phyloP scores from a whole-genome alignment of 73 alveolate genomes.

The Paramecium tetraurelia region DNA sequence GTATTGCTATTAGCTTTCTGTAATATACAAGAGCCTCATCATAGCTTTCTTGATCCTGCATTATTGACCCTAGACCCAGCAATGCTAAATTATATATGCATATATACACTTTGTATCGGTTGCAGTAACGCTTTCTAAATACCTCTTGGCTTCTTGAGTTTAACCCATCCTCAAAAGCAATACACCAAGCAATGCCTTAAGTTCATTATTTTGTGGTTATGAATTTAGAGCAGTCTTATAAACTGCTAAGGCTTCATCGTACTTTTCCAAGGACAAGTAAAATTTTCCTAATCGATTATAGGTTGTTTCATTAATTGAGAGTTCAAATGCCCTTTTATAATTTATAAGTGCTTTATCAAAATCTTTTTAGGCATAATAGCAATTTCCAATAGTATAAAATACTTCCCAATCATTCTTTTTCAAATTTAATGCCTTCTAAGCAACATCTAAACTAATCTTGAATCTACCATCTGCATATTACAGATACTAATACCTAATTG shows the following conservation, averaged over 20 bases:
- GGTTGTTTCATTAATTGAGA: conserved; percentile 67
- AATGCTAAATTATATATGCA: conserved; percentile 39
- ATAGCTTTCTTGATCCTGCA: conserved; percentile 49
- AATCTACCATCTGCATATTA: conserved; percentile 77
- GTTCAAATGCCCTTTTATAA: conserved; percentile 64
- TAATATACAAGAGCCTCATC: conserved; percentile 66
- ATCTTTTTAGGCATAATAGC: conserved; percentile 69
- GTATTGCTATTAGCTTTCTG: conserved; percentile 59
- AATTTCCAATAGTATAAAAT: conserved; percentile 72
- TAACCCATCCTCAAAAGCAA: conserved; percentile 67
- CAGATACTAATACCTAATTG: not conserved
- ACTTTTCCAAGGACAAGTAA: conserved; percentile 57
- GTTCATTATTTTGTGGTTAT: conserved; percentile 68
- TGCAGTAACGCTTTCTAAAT: conserved; percentile 58
- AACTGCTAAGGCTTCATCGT: conserved; percentile 66
- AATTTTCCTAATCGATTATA: conserved; percentile 63
- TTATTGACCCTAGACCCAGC: conserved; percentile 68
- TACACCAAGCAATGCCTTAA: conserved; percentile 66
- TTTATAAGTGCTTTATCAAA: conserved; percentile 67
- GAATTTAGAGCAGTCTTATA: conserved; percentile 68
- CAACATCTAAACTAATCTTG: conserved; percentile 63
- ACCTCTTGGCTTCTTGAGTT: conserved; percentile 66
- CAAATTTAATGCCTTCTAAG: conserved; percentile 37
- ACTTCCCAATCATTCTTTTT: conserved; percentile 76
- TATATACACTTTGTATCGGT: conserved; percentile 66